phyloP scores from a whole-genome alignment of 306 rosid genomes.

The Hylodesmum podocarpum region DNA sequence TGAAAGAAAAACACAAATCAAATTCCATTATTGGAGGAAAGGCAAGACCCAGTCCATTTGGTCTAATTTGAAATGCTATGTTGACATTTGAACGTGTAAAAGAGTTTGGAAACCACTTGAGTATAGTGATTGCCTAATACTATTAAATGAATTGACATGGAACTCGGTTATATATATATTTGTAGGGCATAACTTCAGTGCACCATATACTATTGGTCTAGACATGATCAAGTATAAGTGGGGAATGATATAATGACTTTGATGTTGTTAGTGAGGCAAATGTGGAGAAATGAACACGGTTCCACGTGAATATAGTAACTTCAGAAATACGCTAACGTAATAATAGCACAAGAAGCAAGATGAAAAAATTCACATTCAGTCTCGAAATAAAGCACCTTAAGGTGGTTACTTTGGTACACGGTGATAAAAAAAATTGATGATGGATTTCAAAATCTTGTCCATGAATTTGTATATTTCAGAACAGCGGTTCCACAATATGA shows the following conservation, averaged over 20 bases:
- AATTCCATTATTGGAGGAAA: not conserved
- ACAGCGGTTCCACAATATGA: not conserved
- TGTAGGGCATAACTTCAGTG: not conserved
- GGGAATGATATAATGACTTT: not conserved
- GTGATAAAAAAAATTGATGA: not conserved
- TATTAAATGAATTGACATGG: not conserved
- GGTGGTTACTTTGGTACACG: not conserved
- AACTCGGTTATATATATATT: not conserved
- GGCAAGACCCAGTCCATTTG: not conserved
- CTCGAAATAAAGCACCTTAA: not conserved
- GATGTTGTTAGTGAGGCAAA: not conserved
- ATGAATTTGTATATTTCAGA: not conserved
- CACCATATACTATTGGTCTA: not conserved
- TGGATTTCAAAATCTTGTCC: not conserved
- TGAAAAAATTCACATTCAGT: not conserved
- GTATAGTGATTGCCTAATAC: not conserved
- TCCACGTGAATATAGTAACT: constrained; percentile 3
- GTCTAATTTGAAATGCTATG: not conserved
- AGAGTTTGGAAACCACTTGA: not conserved
- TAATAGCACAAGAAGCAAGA: not conserved
- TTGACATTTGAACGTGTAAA: not conserved
- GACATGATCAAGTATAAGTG: not conserved
- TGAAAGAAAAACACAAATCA: not conserved
- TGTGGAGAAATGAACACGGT: not conserved
- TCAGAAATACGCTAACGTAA: not conserved